Conservation (phyloP, 495 filamentous ascomycete species). For the Xylaria acuta region DNA sequence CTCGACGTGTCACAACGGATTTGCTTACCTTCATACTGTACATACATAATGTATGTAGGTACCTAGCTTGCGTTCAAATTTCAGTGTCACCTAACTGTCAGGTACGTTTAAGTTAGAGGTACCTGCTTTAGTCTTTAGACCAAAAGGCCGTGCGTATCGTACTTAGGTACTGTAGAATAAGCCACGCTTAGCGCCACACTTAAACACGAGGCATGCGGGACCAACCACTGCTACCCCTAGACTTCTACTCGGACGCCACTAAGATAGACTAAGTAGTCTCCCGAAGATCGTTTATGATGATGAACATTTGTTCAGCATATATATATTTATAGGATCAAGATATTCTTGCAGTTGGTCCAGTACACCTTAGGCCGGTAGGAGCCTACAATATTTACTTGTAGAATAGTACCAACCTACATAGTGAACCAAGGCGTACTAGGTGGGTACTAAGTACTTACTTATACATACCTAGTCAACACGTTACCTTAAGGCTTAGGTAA, state of each 20-base stretch:
- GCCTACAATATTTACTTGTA: background rate
- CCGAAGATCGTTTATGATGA: background rate
- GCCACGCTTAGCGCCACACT: constrained; percentile 17
- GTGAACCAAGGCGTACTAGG: constrained; percentile 7
- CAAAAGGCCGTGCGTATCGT: background rate
- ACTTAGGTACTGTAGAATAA: background rate
- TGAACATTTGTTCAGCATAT: background rate
- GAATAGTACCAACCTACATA: background rate
- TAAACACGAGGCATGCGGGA: constrained; percentile 4
- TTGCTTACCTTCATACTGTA: background rate
- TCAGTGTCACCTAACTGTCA: background rate
- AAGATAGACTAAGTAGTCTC: background rate
- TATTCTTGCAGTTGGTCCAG: background rate
- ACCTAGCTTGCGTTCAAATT: constrained; percentile 2
- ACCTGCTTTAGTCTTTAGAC: background rate
- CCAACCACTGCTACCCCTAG: background rate
- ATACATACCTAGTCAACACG: background rate
- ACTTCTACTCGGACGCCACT: background rate
- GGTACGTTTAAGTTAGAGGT: constrained; percentile 10
- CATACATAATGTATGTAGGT: background rate
- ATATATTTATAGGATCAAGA: background rate
- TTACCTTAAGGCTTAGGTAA: background rate
- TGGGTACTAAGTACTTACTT: no score
- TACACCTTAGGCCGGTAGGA: background rate
- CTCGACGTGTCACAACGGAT: constrained; percentile 1